Evolutionary conservation across 2,329 filamentous ascomycete genomes (phyloP), one percentile per base, ranked within the genome.

Genomic region (Xenosphaeropsis pyriputrescens): DNA sequence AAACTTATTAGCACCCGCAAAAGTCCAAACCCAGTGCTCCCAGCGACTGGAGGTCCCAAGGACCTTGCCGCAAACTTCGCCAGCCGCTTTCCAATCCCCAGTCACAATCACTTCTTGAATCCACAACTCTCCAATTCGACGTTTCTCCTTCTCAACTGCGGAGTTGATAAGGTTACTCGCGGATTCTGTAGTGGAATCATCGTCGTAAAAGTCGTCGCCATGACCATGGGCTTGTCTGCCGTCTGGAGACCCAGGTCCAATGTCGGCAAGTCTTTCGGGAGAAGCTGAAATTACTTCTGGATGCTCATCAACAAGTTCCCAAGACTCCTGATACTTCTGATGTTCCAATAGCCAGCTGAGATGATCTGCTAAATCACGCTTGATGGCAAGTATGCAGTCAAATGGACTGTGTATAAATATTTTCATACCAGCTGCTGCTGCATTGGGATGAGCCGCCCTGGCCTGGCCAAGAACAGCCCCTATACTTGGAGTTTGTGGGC

Each of bases 321-420:
- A 98, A 2, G 88, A 86, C 47, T 85, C 72, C 50, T 84, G 73
- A 51, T 89, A 94, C 43, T 79, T 77, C 37, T 83, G 72, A 43
- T 79, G 84, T 41, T 89, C 82, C 18, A 93, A 56, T 12, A 96
- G 65, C 89, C 89, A 98, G 6, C 69, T 64, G 16, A 96, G 63
- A 51, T 93, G 86, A 57, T 98, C 91, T 3, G 75, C 66, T 13
- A 93, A 66, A 51, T 94, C 88, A 47, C 91, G 71, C 54, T 88
- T 88, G 2, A 91, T 85, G 1, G 85, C 85, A 39, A 95, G 64
- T n/a, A 96, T 80, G 50, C 88, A 96, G 58, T 98, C 91, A 53
- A 93, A 98, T 0, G 91, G 91, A 49, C 86, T 95, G 51, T 94
- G 86, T 31, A 98, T 85, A 54, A 95, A 95, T 13, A 98, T 82